Evolutionary conservation across 208 protist genomes (phyloP).

Genomic region (Leptomonas pyrrhocoris): DNA sequence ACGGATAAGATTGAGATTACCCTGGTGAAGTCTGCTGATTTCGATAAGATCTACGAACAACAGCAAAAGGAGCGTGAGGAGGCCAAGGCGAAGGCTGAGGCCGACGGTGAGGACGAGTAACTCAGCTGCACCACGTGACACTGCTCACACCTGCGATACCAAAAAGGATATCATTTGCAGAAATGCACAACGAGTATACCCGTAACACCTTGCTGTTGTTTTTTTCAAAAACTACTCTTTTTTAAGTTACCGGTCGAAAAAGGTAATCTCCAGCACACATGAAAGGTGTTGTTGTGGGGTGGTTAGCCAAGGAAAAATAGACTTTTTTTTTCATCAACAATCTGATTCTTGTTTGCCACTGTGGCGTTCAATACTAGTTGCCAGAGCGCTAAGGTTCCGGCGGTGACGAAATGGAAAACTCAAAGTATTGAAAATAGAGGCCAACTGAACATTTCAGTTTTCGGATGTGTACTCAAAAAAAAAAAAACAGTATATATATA

Average conservation of each 20-base stretch:
- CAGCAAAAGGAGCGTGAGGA: slow-evolving; percentile 70
- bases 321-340: slow-evolving; percentile 7
- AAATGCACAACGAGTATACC: slow-evolving; percentile 16
- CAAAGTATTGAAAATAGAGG: not conserved
- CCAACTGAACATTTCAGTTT: not conserved
- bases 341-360: not conserved
- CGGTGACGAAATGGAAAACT: slow-evolving; percentile 10
- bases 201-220: not conserved
- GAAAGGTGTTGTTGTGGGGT: not conserved
- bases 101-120: slow-evolving; percentile 26
- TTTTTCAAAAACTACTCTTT: slow-evolving; percentile 8
- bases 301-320: not conserved
- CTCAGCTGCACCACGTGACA: not conserved
- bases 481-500: not conserved
- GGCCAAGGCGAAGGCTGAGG: slow-evolving; percentile 30
- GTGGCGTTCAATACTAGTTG: slow-evolving; percentile 7
- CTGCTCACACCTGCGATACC: not conserved
- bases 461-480: slow-evolving; percentile 8
- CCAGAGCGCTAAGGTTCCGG: not conserved
- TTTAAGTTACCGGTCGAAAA: slow-evolving; percentile 15
- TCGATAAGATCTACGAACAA: slow-evolving; percentile 80
- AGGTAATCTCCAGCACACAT: not conserved
- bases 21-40: slow-evolving; percentile 76
- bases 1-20: slow-evolving; percentile 87
- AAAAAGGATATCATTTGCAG: slow-evolving; percentile 1